Conservation (phyloP, 2,329 filamentous ascomycete genomes). For the Talaromyces sp. region DNA sequence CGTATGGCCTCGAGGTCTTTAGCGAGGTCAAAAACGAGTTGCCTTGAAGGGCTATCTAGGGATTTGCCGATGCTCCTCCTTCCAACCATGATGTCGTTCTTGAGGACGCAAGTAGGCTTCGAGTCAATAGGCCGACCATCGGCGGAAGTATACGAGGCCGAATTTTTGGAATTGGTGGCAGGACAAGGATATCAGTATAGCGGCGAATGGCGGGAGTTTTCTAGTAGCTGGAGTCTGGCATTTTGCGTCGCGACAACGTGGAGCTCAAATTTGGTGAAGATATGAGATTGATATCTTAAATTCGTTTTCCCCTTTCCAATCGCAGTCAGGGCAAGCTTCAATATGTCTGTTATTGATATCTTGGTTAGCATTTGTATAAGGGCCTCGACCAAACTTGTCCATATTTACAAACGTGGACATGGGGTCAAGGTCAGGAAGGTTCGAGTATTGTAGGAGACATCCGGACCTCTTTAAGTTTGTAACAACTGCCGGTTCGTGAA, state of each 20-base stretch:
- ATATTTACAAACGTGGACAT: background rate
- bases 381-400: background rate
- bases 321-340: background rate
- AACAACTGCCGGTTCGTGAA: background rate
- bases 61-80: constrained; percentile 17
- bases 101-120: background rate
- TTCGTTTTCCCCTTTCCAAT: background rate
- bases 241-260: background rate
- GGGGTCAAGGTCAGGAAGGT: background rate
- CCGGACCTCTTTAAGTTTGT: background rate
- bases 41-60: constrained; percentile 39
- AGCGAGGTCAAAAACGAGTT: constrained; percentile 40
- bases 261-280: background rate
- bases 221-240: background rate
- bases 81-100: constrained; percentile 11
- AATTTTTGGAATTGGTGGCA: background rate
- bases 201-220: background rate
- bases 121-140: background rate
- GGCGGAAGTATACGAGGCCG: background rate
- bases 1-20: constrained; percentile 40
- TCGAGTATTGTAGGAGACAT: too few relatives aligned
- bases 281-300: too few relatives aligned
- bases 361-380: background rate
- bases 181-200: background rate
- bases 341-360: background rate